Conservation (phyloP, 225 moss, liverwort and hornwort genomes). For the Polytrichum formosum region DNA sequence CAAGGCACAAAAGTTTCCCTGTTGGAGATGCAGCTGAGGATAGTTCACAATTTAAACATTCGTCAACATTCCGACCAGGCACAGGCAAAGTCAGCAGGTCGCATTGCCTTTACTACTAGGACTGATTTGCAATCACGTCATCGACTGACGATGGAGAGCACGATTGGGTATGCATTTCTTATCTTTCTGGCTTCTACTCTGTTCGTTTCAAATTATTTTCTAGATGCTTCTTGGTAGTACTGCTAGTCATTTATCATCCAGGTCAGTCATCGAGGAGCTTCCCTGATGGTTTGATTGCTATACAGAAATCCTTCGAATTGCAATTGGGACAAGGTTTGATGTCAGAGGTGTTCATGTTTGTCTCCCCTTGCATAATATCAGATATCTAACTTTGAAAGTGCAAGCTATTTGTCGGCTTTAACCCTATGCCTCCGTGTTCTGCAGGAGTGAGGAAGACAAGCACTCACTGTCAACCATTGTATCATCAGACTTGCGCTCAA, state of each 20-base stretch:
- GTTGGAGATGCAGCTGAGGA: slow-evolving; percentile 43
- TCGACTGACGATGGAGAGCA: slow-evolving; percentile 51
- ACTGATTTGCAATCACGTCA: slow-evolving; percentile 56
- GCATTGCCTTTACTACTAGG: slow-evolving; percentile 36
- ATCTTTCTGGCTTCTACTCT: background rate
- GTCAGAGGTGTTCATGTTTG: background rate
- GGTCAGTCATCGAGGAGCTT: background rate
- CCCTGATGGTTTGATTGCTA: background rate
- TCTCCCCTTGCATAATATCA: too few species aligned
- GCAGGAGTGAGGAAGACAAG: slow-evolving; percentile 48
- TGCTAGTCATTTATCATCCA: too few species aligned
- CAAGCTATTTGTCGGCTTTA: too few species aligned
- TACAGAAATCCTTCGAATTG: too few species aligned
- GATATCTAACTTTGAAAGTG: too few species aligned
- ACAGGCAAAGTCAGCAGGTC: slow-evolving; percentile 32
- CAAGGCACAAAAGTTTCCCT: slow-evolving; percentile 53
- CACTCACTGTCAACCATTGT: slow-evolving; percentile 45
- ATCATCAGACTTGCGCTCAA: slow-evolving; percentile 49
- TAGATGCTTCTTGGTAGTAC: too few species aligned
- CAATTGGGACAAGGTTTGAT: background rate
- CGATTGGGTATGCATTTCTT: slow-evolving; percentile 31
- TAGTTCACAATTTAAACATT: slow-evolving; percentile 31
- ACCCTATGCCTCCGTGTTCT: background rate
- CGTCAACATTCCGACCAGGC: slow-evolving; percentile 20
- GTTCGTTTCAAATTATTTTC: background rate